Evolutionary conservation across 2,329 filamentous ascomycete species (phyloP).

Genomic region (Fusarium albosuccineum): DNA sequence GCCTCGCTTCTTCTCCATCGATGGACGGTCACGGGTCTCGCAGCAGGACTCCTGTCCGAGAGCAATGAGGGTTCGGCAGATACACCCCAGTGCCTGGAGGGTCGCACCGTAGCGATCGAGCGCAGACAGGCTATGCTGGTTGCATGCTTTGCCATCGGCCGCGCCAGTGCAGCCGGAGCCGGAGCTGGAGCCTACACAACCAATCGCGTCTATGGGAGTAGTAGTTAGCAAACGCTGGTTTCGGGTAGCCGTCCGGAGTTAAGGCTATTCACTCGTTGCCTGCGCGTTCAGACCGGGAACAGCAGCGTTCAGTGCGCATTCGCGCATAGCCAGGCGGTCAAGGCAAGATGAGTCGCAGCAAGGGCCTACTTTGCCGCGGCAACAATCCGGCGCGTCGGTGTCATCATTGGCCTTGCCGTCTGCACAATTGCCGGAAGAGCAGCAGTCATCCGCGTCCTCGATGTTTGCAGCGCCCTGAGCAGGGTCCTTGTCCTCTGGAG

Average conservation of each 20-base stretch:
- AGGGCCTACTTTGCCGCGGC: conserved; percentile 54
- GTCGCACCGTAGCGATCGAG: conserved; percentile 57
- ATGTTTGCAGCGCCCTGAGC: not conserved
- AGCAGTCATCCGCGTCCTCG: not conserved
- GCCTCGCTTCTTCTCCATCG: conserved; percentile 42
- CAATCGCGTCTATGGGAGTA: not conserved
- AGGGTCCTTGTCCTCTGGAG: not conserved
- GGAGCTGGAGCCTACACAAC: not conserved
- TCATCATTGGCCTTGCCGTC: not conserved
- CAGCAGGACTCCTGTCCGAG: conserved; percentile 67
- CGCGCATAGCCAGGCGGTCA: conserved; percentile 59
- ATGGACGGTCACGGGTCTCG: conserved; percentile 44
- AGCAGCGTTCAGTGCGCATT: conserved; percentile 47
- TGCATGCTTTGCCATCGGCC: conserved; percentile 52
- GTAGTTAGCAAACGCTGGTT: conserved; percentile 5
- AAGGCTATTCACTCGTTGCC: conserved; percentile 7
- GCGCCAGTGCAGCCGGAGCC: conserved; percentile 26
- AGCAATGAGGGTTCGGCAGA: conserved; percentile 65
- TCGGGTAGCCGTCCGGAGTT: not conserved
- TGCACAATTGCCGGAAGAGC: not conserved
- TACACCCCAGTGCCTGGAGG: conserved; percentile 64
- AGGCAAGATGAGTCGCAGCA: conserved; percentile 60
- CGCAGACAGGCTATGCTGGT: conserved; percentile 51
- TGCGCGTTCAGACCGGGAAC: not conserved
- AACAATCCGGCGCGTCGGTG: conserved; percentile 51